Evolutionary conservation across 2,329 filamentous ascomycete species (phyloP).

Genomic region (Aspergillus niger): DNA sequence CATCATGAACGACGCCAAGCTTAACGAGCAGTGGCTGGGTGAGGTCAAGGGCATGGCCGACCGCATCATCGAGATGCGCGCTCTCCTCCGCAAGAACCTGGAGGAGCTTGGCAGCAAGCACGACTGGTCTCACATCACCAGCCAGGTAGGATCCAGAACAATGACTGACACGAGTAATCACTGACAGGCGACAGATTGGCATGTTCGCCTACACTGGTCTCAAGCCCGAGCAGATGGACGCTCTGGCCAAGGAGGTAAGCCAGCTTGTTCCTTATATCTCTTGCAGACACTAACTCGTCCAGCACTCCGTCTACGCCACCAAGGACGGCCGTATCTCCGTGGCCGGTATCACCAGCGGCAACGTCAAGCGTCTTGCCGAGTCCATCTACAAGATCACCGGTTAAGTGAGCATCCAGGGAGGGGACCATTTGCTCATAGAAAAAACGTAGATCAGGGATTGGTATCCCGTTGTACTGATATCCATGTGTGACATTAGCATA

Average conservation of each 20-base stretch:
- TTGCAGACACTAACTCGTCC: slow-evolving; percentile 14
- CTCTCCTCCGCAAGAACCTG: slow-evolving; percentile 89
- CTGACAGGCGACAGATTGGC: slow-evolving; percentile 65
- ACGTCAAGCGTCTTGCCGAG: slow-evolving; percentile 54
- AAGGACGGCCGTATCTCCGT: slow-evolving; percentile 63
- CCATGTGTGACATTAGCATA: slow-evolving; percentile 28
- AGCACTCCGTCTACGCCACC: slow-evolving; percentile 95
- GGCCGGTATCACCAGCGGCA: slow-evolving; percentile 52
- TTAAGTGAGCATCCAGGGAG: slow-evolving; percentile 31
- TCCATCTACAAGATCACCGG: slow-evolving; percentile 55
- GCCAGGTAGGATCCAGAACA: slow-evolving; percentile 55
- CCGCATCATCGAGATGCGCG: slow-evolving; percentile 98
- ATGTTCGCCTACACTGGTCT: slow-evolving; percentile 99
- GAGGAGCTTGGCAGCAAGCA: slow-evolving; percentile 94
- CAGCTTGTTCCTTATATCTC: background rate
- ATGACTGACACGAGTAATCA: background rate
- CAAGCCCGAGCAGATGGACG: slow-evolving; percentile 86
- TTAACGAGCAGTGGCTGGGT: slow-evolving; percentile 91
- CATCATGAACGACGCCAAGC: slow-evolving; percentile 80
- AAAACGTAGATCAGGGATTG: slow-evolving; percentile 16
- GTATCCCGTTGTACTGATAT: slow-evolving; percentile 25
- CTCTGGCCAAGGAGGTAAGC: slow-evolving; percentile 77
- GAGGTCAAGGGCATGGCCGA: slow-evolving; percentile 99
- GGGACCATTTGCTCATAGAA: slow-evolving; percentile 10
- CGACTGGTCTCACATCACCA: slow-evolving; percentile 98